Evolutionary conservation across 1,139 yeast genomes (phyloP), one percentile per base, ranked within the genome.

Genomic region (Yamadazyma trypodendri): DNA sequence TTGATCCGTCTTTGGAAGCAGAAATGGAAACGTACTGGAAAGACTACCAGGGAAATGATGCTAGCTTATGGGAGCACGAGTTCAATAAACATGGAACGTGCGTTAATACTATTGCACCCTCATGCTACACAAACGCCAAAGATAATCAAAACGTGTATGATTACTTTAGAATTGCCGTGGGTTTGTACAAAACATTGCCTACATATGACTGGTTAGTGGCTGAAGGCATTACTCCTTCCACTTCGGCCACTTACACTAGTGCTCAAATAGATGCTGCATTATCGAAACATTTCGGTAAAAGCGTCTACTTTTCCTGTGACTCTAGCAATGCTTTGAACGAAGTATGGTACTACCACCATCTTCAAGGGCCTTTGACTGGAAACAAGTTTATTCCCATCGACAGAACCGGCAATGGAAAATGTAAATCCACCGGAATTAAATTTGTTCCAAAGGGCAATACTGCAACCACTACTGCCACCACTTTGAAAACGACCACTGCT

Each of bases 31-130:
- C 51, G 16, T 61, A 71, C 37, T 90, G 97, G 97, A 84, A 84
- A 58, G 84, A 85, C 54, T 77, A 73, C 58, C 78, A 79, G 41
- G 90, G 92, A 2, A 51, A 58, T 32, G 96, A 88, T 56, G 86
- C 79, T 44, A 62, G 74, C 15, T 67, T 90, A 38, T 90, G 97
- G 97, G 72, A 79, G 17, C 97, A 90, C 59, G 97, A 90, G 61
- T 90, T 77, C 70, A 89, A 90, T 65, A 90, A 90, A 60, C 97
- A 90, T 55, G 97, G 90, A 4, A 88, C 97, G 1, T 90, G 97
- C 60, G 80, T 89, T 66, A 76, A 80, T 28, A 88, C 97, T 0
- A 67, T 89, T 35, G 74, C 75, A 37, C 87, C 95, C 3, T 49
- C 58, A 2, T 90, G 97, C 56, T 88, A 86, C 56, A 14, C 37